Evolutionary conservation across 2,329 filamentous ascomycete species (phyloP).

Genomic region (Paraphaeosphaeria minitans): DNA sequence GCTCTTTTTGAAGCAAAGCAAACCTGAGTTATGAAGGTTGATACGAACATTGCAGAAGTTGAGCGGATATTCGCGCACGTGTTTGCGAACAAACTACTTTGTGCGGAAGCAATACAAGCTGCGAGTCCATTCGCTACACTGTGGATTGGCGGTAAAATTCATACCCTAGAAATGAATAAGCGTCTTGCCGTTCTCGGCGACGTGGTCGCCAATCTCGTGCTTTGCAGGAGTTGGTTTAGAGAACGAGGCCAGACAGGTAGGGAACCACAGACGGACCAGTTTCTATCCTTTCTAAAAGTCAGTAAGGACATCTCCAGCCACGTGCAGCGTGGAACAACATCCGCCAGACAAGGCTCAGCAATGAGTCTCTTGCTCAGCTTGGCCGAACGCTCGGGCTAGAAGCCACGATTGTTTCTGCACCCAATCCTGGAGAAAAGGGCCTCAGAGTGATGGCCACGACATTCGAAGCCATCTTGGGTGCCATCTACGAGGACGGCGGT

Average conservation of each 20-base stretch:
- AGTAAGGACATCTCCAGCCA: neutral
- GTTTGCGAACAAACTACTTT: constrained; percentile 18
- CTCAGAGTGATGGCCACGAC: constrained; percentile 9
- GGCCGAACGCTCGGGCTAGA: neutral
- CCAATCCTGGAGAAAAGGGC: no score
- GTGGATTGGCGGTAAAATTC: neutral
- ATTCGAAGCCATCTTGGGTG: constrained; percentile 12
- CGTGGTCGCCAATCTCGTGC: constrained; percentile 9
- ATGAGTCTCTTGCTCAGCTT: neutral
- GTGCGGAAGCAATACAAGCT: constrained; percentile 22
- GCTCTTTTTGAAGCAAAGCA: neutral
- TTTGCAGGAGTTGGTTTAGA: constrained; percentile 19
- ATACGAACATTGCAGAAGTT: constrained; percentile 10
- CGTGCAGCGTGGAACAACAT: neutral
- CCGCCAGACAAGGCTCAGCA: neutral
- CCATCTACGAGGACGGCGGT: constrained; percentile 9
- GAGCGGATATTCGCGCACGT: constrained; percentile 13
- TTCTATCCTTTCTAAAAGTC: neutral
- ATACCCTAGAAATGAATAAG: constrained; percentile 15
- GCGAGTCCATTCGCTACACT: constrained; percentile 1
- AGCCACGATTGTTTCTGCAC: neutral
- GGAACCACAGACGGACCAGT: neutral
- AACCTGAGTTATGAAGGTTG: neutral
- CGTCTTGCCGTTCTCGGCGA: constrained; percentile 20
- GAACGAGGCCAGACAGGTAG: constrained; percentile 13